Evolutionary conservation across 371 early-diverging fungal genomes (phyloP).

Genomic region (Globomyces sp.): DNA sequence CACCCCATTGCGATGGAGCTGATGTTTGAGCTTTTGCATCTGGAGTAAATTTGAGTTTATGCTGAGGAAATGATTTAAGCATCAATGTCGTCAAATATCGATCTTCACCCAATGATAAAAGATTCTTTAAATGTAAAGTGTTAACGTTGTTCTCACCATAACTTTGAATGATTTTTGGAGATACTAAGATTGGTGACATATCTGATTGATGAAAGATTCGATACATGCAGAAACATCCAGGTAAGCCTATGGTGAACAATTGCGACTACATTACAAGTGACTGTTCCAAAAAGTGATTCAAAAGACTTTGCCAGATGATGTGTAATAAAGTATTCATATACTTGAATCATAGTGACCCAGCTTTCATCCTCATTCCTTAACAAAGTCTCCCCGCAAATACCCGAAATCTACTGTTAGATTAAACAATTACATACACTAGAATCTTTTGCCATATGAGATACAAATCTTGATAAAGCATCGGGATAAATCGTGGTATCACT

Average conservation of each 20-base stretch:
- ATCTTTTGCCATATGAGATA: conserved; percentile 87
- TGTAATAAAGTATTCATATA: conserved; percentile 98
- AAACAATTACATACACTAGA: conserved; percentile 63
- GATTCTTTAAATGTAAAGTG: conserved; percentile 92
- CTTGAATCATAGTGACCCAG: conserved; percentile 93
- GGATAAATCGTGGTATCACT: conserved; percentile 89
- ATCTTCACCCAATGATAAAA: conserved; percentile 61
- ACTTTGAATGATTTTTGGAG: conserved; percentile 86
- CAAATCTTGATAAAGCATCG: conserved; percentile 84
- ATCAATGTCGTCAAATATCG: conserved; percentile 89
- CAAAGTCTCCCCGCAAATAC: conserved; percentile 78
- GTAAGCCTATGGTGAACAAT: conserved; percentile 31
- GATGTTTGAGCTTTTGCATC: conserved; percentile 95
- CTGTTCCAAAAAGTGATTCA: conserved; percentile 96
- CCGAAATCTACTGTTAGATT: conserved; percentile 28
- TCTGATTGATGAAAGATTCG: conserved; percentile 66
- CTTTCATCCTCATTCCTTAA: conserved; percentile 78
- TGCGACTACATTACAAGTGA: conserved; percentile 51
- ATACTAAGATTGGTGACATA: conserved; percentile 86
- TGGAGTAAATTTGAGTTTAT: conserved; percentile 95
- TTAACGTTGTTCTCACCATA: conserved; percentile 96
- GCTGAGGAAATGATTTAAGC: conserved; percentile 97
- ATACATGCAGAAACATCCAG: conserved; percentile 78
- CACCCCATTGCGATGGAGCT: conserved; percentile 93
- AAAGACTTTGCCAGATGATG: conserved; percentile 91